Evolutionary conservation across 208 protist genomes (phyloP), one percentile per base, ranked within the genome.

Genomic region (Acanthamoeba quina): DNA sequence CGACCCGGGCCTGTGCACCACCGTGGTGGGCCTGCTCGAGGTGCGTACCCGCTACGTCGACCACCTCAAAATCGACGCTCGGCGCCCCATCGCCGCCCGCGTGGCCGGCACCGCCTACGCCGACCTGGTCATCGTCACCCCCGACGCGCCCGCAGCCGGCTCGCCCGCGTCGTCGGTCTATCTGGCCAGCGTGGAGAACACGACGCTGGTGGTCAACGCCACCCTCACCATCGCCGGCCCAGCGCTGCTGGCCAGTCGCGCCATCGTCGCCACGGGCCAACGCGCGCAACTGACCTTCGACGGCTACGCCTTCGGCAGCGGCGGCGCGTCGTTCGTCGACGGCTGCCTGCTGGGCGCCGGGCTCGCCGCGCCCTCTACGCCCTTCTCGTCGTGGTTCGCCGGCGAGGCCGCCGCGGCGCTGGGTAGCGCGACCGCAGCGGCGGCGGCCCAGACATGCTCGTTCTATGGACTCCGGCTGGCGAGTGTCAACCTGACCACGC

Each of bases 151-250:
- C 68, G 31, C 72, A 11, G 49, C 21, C 49, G 15, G 10, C 26
- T 13, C 24, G 15, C 9, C 78, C 49, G 0, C 78, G 29, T 78
- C 68, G 9, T 44, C 68, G 5, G 78, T 86, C n/a, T 86, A 64
- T 9, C 78, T 86, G n/a, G 9, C 44, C 15, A 13, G 78, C 78
- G 78, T 86, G n/a, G 78, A 56, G 7, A 86, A 86, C 78, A 86
- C 78, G 3, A 86, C 78, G 34, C 41, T 86, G n/a, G 52, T 86
- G 6, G 47, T 41, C 49, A 86, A 86, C 52, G 78, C 78, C 47
- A 86, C 78, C 6, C 29, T 86, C n/a, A 64, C 52, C 11, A 10
- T 86, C 52, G 15, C 78, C 15, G n/a, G 9, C 26, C 26, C 5
- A 5, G 78, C 78, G n/a, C 78, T 86, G 19, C 29, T 86, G 49